These are phyloP conservation scores for Penicillium antarcticum DNA, from an alignment of 495 filamentous ascomycete species.

Conservation along the genomic window DNA sequence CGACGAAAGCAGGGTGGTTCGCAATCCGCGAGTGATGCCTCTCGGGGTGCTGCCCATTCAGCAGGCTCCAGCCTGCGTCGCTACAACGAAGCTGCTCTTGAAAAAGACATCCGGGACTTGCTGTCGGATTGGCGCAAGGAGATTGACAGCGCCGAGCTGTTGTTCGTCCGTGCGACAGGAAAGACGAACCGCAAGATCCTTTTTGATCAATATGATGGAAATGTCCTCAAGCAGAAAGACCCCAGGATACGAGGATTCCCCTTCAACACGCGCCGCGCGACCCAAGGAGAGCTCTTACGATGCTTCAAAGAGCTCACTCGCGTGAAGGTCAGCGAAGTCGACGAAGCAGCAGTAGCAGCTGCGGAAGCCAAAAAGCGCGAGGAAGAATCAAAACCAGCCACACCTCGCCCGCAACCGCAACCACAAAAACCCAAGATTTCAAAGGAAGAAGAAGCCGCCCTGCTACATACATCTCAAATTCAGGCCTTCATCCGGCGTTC, in stretches of 20 bases:
- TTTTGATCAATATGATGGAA: constrained; percentile 86
- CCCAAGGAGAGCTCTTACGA: constrained; percentile 90
- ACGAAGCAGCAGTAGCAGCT: constrained; percentile 54
- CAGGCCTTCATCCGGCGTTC: constrained; percentile 85
- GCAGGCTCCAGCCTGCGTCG: constrained; percentile 85
- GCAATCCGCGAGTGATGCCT: constrained; percentile 86
- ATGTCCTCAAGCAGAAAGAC: constrained; percentile 79
- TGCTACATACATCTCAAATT: constrained; percentile 81
- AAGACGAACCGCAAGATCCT: constrained; percentile 78
- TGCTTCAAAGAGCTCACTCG: constrained; percentile 89
- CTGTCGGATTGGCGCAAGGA: constrained; percentile 77
- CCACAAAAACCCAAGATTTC: constrained; percentile 57
- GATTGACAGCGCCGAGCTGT: constrained; percentile 75
- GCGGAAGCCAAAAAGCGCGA: constrained; percentile 38
- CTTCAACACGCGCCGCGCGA: constrained; percentile 91
- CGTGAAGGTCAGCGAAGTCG: constrained; percentile 75
- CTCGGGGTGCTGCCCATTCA: constrained; percentile 90
- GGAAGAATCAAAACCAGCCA: constrained; percentile 32
- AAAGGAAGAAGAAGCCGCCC: constrained; percentile 76
- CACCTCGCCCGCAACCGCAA: constrained; percentile 41
- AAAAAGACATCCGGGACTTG: constrained; percentile 75
- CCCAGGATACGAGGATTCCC: constrained; percentile 84
- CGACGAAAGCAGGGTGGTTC: constrained; percentile 93
- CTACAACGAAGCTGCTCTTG: constrained; percentile 88
- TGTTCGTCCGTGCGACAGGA: constrained; percentile 89